Base-by-base conservation (phyloP, 2,329 filamentous ascomycete genomes). In the Penicillium capsulatum region DNA sequence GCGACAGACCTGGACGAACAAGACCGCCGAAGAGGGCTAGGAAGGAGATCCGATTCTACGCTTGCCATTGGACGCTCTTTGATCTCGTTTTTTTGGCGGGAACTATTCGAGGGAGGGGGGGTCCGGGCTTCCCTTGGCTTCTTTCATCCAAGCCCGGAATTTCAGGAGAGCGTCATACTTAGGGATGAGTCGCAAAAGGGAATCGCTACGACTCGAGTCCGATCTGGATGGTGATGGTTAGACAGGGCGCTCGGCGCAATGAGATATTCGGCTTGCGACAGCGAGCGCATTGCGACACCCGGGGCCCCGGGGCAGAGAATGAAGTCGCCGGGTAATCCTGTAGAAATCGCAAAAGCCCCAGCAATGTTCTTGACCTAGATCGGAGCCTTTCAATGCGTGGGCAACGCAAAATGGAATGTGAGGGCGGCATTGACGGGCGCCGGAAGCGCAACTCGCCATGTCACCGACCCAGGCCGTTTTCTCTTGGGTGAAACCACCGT, bases 401-500 rank as follows among this genome's bases (percentile, higher is more conserved):
- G n/a, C n/a, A n/a, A n/a, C n/a, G n/a, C 10, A 43, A 31, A 31
- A 36, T 40, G 42, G 45, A 44, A 51, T 42, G 42, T 49, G 51
- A 47, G 49, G 50, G 38, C 40, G 42, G 36, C 44, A 42, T 36
- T 33, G 39, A 37, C 44, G 47, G 42, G 42, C 36, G 44, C 51
- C 54, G 50, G 49, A 48, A 50, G 52, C 53, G 57, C 52, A 54
- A 54, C 48, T 53, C 51, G 51, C 52, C 55, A 58, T 60, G 57
- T 57, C 55, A 54, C 57, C 51, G 52, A 54, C 51, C 58, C 54
- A 55, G 49, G 42, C 58, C 54, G 51, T 51, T 61, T 61, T 60
- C 59, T 63, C 61, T 64, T 59, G 62, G 59, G 63, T 66, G 63
- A 66, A 66, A 66, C 63, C 61, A 51, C 60, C 58, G 53, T 54